Evolutionary conservation across 1,284 basidiomycete species (phyloP).

Genomic region (Fomitopsis schrenkii): DNA sequence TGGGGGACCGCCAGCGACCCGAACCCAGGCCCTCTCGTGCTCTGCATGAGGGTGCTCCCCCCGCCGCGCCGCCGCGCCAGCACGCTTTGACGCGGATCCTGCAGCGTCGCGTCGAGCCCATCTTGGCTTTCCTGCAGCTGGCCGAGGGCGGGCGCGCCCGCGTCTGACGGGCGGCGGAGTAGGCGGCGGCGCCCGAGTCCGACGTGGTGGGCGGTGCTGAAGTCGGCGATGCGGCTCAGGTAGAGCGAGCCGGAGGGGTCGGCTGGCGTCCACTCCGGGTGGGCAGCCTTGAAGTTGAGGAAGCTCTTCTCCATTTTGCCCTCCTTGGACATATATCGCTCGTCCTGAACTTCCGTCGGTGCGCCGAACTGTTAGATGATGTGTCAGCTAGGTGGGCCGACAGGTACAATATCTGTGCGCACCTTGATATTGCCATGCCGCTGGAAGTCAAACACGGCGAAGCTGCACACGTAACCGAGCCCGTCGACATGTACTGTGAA

Average conservation of each 20-base stretch:
- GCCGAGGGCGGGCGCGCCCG: conserved; percentile 6
- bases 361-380: conserved; percentile 63
- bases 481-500: conserved; percentile 97
- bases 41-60: conserved; percentile 30
- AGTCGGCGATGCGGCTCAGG: conserved; percentile 77
- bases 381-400: background rate
- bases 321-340: conserved; percentile 78
- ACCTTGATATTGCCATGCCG: conserved; percentile 86
- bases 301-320: conserved; percentile 99
- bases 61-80: background rate
- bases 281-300: conserved; percentile 93
- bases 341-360: conserved; percentile 61
- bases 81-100: background rate
- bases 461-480: conserved; percentile 94
- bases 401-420: conserved; percentile 12
- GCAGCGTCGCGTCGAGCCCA: conserved; percentile 19
- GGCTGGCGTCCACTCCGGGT: conserved; percentile 91
- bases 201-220: conserved; percentile 39
- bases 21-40: conserved; percentile 17
- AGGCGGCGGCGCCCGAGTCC: conserved; percentile 24
- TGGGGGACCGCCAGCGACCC: background rate
- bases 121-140: background rate
- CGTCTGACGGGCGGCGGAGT: conserved; percentile 14
- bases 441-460: conserved; percentile 97
- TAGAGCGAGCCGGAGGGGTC: conserved; percentile 86